Base-by-base conservation (phyloP, 1,284 basidiomycete species). In the Ceratobasidium sp. region DNA sequence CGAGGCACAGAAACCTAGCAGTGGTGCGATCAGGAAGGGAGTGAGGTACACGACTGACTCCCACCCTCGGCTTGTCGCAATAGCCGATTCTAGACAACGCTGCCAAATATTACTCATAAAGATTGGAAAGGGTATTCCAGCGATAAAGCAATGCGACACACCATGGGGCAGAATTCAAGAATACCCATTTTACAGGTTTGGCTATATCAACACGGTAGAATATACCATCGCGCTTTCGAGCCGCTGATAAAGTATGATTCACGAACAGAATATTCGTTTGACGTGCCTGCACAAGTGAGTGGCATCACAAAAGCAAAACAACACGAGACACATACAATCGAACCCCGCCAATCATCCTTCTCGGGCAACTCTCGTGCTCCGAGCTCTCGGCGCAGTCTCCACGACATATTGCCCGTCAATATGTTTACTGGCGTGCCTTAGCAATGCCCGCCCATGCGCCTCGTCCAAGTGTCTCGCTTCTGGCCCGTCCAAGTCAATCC, bases 401-500 rank as follows among this genome's bases (percentile, higher is more conserved):
- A 75, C 73, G 29, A 75, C 51, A 52, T 75, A 75, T 25, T 75
- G 73, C 34, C 62, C 73, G 22, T 66, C 52, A 43, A 75, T 25
- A 32, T 75, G 73, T 32, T 65, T 75, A n/a, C 51, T 65, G 9
- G 73, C 73, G 32, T 75, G 73, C 37, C 52, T 65, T 6, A 75
- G 40, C 44, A 75, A 25, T n/a, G 34, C 73, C 34, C 49, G 34
- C n/a, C 73, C 89, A 25, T 81, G 81, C 19, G 80, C 80, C 43
- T 81, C 83, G 15, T 81, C 80, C 32, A 83, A 80, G 2, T 81
- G 80, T 0, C 78, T 77, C 34, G 80, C 77, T 9, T 68, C 46
- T 1, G 73, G 77, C 71, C 77, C 76, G 19, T 77, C 69, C 37
- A 85, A 78, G 15, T 81, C 81, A 65, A 86, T 84, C 0, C 86